Base-by-base conservation (phyloP, 306 rosid species). In the Corylus heterophylla region DNA sequence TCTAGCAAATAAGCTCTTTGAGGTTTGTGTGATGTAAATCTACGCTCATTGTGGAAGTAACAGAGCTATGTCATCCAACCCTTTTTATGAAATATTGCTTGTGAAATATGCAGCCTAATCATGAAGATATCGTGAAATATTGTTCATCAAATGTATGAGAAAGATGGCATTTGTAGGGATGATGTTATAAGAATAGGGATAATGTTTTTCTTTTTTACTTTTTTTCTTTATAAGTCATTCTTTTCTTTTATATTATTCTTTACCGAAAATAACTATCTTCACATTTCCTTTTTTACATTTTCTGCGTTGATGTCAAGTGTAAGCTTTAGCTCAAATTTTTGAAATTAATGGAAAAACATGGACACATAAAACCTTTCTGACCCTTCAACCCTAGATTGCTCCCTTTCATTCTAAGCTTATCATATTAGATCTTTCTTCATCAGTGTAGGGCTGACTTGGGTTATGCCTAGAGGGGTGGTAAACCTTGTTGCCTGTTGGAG, bases 101-200 rank as follows among this genome's bases (percentile, higher is more conserved):
- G 81, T 87, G 80, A 70, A 85, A 81, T 92, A 94, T 97, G 97
- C 98, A 94, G 83, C 98, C 97, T 70, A 89, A 88, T 72, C 89
- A 18, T 3, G 97, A 92, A 79, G 98, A 94, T 83, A 94, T 92
- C 73, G 88, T 92, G n/a, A 88, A 94, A 91, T 82, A 91, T 94
- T 70, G 94, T 94, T 74, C 86, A 85, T 73, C 82, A 89, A 89
- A 92, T 92, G 94, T 92, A 94, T 66, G 92, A 87, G 85, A 92
- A 87, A 85, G 98, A 94, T 85, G 97, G 90, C 76, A 89, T 94
- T 76, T 89, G 95, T 54, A 91, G 76, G 83, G 90, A 85, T 76
- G 95, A 92, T 71, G 97, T 95, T 42, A 27, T 73, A 67, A 76
- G 55, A 75, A 82, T 95, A 69, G 98, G 22, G 22, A 22, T 22